A percentile compares a stretch with the other conserved stretches of the same genome.
Evolutionary conservation across 2,329 filamentous ascomycete genomes (phyloP).

Genomic region (Metarhizium sp.): DNA sequence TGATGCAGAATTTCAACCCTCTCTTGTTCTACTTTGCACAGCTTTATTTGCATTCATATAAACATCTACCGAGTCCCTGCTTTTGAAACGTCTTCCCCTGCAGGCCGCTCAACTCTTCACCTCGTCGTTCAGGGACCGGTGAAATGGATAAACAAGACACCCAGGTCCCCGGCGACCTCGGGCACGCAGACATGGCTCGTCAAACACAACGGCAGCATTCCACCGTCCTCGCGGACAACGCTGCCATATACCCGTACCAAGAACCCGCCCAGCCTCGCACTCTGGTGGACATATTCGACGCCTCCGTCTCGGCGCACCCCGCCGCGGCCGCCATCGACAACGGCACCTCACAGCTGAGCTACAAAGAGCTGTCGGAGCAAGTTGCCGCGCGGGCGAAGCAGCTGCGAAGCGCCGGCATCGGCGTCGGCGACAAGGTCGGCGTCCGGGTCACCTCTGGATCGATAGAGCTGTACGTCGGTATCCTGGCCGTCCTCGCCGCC

Average conservation of each 20-base stretch:
- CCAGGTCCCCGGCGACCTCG: neutral
- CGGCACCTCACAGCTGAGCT: constrained; percentile 7
- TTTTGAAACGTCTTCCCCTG: no score
- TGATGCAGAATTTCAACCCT: no score
- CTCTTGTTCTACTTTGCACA: no score
- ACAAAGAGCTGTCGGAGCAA: constrained; percentile 4
- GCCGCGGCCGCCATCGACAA: constrained; percentile 10
- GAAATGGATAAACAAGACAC: neutral
- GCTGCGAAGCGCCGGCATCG: constrained; percentile 7
- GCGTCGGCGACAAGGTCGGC: constrained; percentile 11
- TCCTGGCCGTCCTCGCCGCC: constrained; percentile 10
- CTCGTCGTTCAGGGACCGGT: neutral
- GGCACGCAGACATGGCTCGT: neutral
- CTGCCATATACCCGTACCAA: constrained; percentile 7
- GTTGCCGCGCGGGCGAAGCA: constrained; percentile 4
- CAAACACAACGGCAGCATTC: neutral
- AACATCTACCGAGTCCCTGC: no score
- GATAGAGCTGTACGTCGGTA: constrained; percentile 11
- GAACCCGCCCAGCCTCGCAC: constrained; percentile 7
- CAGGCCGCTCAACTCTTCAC: no score
- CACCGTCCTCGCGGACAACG: neutral
- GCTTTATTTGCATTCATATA: no score
- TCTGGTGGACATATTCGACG: constrained; percentile 11
- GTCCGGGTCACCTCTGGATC: constrained; percentile 12
- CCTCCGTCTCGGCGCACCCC: constrained; percentile 6